Percentiles rank a stretch among this genome's conserved stretches.
Conservation (phyloP, 2,329 filamentous ascomycete genomes). For the Penicillium carneum region DNA sequence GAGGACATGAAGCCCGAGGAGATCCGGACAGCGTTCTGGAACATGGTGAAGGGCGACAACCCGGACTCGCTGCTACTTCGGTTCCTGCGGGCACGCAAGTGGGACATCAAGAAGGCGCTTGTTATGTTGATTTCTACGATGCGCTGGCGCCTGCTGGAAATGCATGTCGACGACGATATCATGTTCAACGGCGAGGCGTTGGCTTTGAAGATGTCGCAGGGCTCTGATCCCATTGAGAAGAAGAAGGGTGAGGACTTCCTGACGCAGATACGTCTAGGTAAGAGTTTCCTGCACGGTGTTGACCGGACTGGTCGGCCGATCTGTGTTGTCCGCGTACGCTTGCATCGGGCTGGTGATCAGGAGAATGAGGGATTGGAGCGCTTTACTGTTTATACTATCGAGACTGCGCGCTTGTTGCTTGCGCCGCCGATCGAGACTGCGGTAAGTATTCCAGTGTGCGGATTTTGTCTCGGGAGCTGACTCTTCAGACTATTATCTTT, state of each 20-base stretch:
- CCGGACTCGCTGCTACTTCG: conserved; percentile 83
- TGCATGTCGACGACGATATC: conserved; percentile 89
- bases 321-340: conserved; percentile 80
- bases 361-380: conserved; percentile 80
- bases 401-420: conserved; percentile 87
- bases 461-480: conserved; percentile 30
- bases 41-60: conserved; percentile 92
- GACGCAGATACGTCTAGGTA: conserved; percentile 83
- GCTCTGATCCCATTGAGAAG: conserved; percentile 66
- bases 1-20: conserved; percentile 78
- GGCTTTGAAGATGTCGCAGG: conserved; percentile 68
- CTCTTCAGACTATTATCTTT: conserved; percentile 80
- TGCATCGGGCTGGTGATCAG: conserved; percentile 85
- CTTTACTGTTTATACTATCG: conserved; percentile 92
- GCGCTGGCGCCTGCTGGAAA: conserved; percentile 83
- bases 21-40: conserved; percentile 84
- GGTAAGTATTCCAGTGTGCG: conserved; percentile 62
- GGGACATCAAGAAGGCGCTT: conserved; percentile 91
- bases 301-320: conserved; percentile 87
- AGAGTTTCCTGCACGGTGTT: conserved; percentile 87
- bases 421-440: conserved; percentile 85
- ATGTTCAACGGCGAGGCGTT: conserved; percentile 76
- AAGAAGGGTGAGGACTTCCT: conserved; percentile 79
- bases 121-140: conserved; percentile 94
- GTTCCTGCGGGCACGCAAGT: conserved; percentile 88